Conservation (phyloP, 176 grass and related monocot species). For the Carex parvula region DNA sequence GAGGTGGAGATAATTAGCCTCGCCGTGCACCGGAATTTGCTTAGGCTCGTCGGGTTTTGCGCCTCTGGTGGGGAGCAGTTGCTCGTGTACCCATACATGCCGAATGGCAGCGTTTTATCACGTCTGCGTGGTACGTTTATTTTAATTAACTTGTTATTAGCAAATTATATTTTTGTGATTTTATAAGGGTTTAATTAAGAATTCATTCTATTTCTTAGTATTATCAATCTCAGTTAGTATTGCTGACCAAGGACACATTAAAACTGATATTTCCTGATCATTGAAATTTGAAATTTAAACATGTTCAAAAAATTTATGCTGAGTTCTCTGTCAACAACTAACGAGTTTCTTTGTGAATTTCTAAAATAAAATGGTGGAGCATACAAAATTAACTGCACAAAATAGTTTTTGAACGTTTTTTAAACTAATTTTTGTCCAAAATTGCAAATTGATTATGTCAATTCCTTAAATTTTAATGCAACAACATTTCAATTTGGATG, state of each 20-base stretch:
- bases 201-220: neutral
- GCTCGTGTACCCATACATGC: constrained; percentile 93
- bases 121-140: constrained; percentile 56
- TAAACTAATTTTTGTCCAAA: neutral
- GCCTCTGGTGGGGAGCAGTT: constrained; percentile 62
- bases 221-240: neutral
- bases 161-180: neutral
- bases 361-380: neutral
- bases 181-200: neutral
- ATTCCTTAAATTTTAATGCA: neutral
- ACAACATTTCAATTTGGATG: neutral
- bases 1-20: constrained; percentile 98
- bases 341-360: neutral
- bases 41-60: constrained; percentile 82
- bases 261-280: neutral
- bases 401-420: neutral
- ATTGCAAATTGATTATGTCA: neutral
- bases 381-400: neutral
- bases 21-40: constrained; percentile 87
- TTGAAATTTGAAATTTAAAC: neutral
- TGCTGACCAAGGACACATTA: neutral
- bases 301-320: neutral
- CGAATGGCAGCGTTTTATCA: constrained; percentile 85
- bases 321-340: neutral
- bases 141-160: neutral